Evolutionary conservation across 2,329 filamentous ascomycete genomes (phyloP), one percentile per base, ranked within the genome.

Genomic region (Verticillium albo-atrum): DNA sequence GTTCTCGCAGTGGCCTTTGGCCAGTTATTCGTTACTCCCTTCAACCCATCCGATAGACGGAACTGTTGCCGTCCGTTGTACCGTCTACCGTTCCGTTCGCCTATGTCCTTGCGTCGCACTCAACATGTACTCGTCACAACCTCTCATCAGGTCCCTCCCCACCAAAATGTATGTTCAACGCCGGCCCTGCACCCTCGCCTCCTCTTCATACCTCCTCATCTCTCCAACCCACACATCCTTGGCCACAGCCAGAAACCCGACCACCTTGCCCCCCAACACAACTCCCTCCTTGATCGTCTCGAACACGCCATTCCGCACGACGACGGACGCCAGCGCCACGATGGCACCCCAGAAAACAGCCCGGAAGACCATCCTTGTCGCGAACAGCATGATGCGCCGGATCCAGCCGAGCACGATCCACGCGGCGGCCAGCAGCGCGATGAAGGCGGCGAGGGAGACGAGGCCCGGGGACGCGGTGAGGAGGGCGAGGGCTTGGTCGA

Each of bases 371-470:
- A 96, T 70, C n/a, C 83, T 78, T 57, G 92, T 84, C 86, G 91
- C 92, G 77, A 88, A 96, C 69, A 92, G 77, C 60, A 96, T 79
- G 23, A 91, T 76, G 61, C 91, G 84, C 62, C 87, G 86, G 20
- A 92, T 77, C 77, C 89, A 89, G 70, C 88, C 82, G 64, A 95
- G 78, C 59, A 93, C 71, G 69, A 92, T 79, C 56, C 94, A 73
- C 58, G 87, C 75, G 30, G 87, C 65, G 52, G 88, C 74, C 4
- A 90, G 76, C 9, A 87, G 67, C 15, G 79, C 77, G 56, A 89
- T 74, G 10, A 82, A 77, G 54, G 82, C 72, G 58, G 81, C 71
- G 14, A 79, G 68, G 7, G 78, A 68, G 15, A 79, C 74, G 23
- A 78, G 32, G 68, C 79, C 77, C 26, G 79, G 76, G 23, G 74